Percentiles rank a stretch among this genome's conserved stretches.
These are phyloP conservation scores for Dactylorhiza incarnata DNA, from an alignment of 106 monocot species.

Conservation along the genomic window DNA sequence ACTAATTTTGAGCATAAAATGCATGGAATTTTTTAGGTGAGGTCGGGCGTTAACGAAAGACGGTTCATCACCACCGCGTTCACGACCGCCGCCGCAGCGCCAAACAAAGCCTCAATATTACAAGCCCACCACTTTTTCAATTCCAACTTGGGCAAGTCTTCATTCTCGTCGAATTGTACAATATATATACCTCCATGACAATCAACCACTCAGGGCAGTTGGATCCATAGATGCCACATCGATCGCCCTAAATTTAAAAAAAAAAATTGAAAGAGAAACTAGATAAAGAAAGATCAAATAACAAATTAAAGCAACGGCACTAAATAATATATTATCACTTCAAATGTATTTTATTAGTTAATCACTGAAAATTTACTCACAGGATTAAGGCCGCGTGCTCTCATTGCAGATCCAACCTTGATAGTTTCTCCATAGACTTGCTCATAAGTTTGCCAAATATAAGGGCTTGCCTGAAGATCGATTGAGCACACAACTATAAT, in stretches of 20 bases:
- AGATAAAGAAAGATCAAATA: neutral
- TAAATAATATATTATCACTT: neutral
- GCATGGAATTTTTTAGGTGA: no score
- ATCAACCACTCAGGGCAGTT: conserved; percentile 95
- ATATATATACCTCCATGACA: conserved; percentile 63
- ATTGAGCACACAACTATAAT: neutral
- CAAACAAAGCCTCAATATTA: no score
- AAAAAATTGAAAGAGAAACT: neutral
- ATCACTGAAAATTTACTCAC: conserved; percentile 25
- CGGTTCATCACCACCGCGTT: no score
- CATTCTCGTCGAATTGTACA: no score
- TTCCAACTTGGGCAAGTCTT: no score
- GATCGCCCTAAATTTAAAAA: conserved; percentile 50
- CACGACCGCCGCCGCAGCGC: no score
- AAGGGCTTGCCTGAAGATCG: conserved; percentile 44
- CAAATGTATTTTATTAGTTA: neutral
- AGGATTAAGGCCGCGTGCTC: conserved; percentile 34
- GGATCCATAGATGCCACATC: conserved; percentile 91
- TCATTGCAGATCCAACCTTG: conserved; percentile 58
- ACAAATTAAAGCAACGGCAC: neutral
- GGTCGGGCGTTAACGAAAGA: no score
- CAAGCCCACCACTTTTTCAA: no score
- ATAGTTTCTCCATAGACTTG: conserved; percentile 52
- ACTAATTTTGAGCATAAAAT: no score
- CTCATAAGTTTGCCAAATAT: conserved; percentile 79